These are phyloP conservation scores for Fusarium sarcochroum DNA, from an alignment of 2,329 filamentous ascomycete species.

Conservation along the genomic window DNA sequence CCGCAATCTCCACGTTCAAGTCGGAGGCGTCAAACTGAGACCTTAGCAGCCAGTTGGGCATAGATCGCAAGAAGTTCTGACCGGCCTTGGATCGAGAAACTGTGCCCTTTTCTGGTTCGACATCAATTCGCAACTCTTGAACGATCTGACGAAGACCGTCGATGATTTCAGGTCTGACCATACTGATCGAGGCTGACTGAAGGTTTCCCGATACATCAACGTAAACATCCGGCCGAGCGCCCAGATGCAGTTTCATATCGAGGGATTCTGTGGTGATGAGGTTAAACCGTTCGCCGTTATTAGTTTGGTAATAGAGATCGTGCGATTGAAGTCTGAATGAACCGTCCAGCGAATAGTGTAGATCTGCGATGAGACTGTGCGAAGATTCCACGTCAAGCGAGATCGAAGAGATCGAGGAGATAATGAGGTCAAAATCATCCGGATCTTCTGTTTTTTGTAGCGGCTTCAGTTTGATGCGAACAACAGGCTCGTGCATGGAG, in stretches of 20 bases:
- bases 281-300: conserved; percentile 85
- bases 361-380: conserved; percentile 86
- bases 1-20: conserved; percentile 91
- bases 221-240: conserved; percentile 86
- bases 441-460: conserved; percentile 74
- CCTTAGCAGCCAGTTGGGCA: conserved; percentile 88
- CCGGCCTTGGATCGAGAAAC: conserved; percentile 65
- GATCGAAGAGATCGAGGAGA: conserved; percentile 93
- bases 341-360: conserved; percentile 89
- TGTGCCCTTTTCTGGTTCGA: conserved; percentile 71
- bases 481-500: conserved; percentile 94
- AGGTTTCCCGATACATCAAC: conserved; percentile 85
- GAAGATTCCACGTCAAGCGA: conserved; percentile 95
- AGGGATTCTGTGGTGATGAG: conserved; percentile 89
- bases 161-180: conserved; percentile 92
- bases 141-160: conserved; percentile 94
- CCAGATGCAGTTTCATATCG: conserved; percentile 88
- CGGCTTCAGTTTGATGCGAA: conserved; percentile 89
- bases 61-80: conserved; percentile 79
- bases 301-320: conserved; percentile 94
- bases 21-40: conserved; percentile 89
- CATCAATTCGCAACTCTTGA: conserved; percentile 80
- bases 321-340: conserved; percentile 88
- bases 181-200: conserved; percentile 88
- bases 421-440: conserved; percentile 94